Evolutionary conservation across 2,329 filamentous ascomycete genomes (phyloP).

Genomic region (Colletotrichum falcatum): DNA sequence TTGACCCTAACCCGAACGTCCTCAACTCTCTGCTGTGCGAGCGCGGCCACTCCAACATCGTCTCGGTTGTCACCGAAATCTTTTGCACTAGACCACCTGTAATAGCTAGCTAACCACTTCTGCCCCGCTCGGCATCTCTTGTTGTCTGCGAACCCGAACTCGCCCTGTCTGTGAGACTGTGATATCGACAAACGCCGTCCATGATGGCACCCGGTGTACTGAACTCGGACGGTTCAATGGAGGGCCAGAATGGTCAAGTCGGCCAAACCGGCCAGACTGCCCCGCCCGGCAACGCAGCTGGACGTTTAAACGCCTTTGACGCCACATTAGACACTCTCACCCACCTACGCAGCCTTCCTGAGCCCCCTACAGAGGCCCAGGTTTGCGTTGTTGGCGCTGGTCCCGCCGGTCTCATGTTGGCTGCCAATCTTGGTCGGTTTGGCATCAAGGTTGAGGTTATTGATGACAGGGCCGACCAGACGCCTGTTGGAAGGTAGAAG

Average conservation of each 20-base stretch:
- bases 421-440: conserved; percentile 69
- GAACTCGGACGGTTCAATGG: conserved; percentile 48
- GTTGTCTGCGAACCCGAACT: conserved; percentile 12
- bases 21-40: conserved; percentile 30
- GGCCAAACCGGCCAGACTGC: conserved; percentile 42
- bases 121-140: background rate
- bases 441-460: conserved; percentile 75
- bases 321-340: conserved; percentile 59
- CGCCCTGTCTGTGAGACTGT: conserved; percentile 26
- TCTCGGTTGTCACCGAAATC: conserved; percentile 1
- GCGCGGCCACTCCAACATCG: conserved; percentile 12
- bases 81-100: conserved; percentile 7
- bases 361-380: conserved; percentile 58
- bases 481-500: conserved; percentile 68
- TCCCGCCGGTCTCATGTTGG: conserved; percentile 68
- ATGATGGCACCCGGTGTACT: conserved; percentile 53
- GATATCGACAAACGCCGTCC: conserved; percentile 29
- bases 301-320: conserved; percentile 49
- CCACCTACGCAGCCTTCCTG: conserved; percentile 61
- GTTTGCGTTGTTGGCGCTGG: conserved; percentile 68
- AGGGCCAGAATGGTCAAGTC: conserved; percentile 45
- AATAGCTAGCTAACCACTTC: conserved; percentile 29
- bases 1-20: conserved; percentile 22
- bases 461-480: conserved; percentile 77
- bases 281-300: conserved; percentile 27